phyloP scores from a whole-genome alignment of 805 yeast genomes.

The Saturnispora halmiae region DNA sequence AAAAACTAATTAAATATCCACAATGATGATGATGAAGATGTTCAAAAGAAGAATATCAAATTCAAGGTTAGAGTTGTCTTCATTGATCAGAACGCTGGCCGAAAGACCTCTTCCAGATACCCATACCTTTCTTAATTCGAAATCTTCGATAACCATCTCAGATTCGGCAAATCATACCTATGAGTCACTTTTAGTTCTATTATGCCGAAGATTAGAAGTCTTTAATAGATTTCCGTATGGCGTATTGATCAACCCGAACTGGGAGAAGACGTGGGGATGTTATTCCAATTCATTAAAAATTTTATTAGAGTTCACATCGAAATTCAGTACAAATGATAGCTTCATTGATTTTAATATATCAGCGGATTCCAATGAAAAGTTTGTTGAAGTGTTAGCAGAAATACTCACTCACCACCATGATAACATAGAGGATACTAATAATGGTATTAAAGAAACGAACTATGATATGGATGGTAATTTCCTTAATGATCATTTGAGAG shows the following conservation, averaged over 20 bases:
- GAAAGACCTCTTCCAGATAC: constrained; percentile 3
- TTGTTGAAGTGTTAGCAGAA: constrained; percentile 44
- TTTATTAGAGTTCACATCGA: constrained; percentile 33
- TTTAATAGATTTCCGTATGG: constrained; percentile 74
- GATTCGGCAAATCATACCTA: constrained; percentile 44
- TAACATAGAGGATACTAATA: constrained; percentile 70
- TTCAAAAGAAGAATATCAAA: not conserved
- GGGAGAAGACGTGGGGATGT: constrained; percentile 64
- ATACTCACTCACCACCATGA: constrained; percentile 75
- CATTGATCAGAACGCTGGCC: not conserved
- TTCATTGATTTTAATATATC: not conserved
- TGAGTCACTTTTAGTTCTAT: constrained; percentile 45
- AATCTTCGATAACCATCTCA: not conserved
- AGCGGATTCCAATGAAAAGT: constrained; percentile 45
- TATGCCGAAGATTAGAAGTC: constrained; percentile 62
- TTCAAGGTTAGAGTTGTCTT: not conserved
- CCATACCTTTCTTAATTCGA: not conserved
- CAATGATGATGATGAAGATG: not conserved
- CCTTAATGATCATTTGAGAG: constrained; percentile 67
- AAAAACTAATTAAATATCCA: too few relatives aligned
- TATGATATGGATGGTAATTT: constrained; percentile 32
- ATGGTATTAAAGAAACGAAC: constrained; percentile 50
- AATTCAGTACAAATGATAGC: not conserved
- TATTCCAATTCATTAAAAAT: constrained; percentile 63
- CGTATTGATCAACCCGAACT: constrained; percentile 77